These are phyloP conservation scores for Saitozyma podzolica DNA, from an alignment of 768 basidiomycete species.

Conservation along the genomic window DNA sequence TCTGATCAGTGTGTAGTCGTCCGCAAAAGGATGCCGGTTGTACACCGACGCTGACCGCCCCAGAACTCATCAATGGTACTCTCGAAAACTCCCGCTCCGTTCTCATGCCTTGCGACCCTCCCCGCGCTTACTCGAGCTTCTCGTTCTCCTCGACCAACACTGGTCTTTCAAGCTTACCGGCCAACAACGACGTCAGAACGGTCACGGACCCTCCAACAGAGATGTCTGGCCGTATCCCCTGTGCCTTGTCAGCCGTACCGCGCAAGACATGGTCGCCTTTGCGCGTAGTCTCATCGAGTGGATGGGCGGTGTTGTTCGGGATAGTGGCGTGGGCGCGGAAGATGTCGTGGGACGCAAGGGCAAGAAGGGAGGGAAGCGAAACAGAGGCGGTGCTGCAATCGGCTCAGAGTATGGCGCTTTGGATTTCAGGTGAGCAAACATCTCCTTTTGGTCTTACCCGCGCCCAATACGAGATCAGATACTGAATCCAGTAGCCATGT, in stretches of 20 bases:
- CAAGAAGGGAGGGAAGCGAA: slow-evolving; percentile 59
- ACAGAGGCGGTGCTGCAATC: slow-evolving; percentile 59
- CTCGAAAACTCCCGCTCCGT: slow-evolving; percentile 76
- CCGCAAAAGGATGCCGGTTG: neutral
- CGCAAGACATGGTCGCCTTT: slow-evolving; percentile 88
- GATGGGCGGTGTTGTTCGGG: slow-evolving; percentile 92
- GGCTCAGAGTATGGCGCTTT: slow-evolving; percentile 80
- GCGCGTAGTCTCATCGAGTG: slow-evolving; percentile 98
- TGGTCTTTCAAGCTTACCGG: slow-evolving; percentile 73
- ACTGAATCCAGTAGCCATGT: slow-evolving; percentile 64
- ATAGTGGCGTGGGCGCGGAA: slow-evolving; percentile 79
- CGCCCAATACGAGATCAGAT: neutral
- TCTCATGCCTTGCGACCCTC: slow-evolving; percentile 87
- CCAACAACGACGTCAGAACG: slow-evolving; percentile 16
- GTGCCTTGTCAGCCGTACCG: slow-evolving; percentile 87
- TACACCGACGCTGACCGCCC: slow-evolving; percentile 7
- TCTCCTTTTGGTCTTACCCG: neutral
- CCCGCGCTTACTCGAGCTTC: slow-evolving; percentile 90
- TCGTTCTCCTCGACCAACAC: slow-evolving; percentile 93
- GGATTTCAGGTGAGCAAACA: slow-evolving; percentile 72
- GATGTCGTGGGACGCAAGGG: slow-evolving; percentile 57
- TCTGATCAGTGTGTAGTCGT: slow-evolving; percentile 63
- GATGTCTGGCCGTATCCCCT: slow-evolving; percentile 62
- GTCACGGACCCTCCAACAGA: neutral
- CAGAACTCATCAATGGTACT: slow-evolving; percentile 86